Percentiles rank a stretch among this genome's conserved stretches.
phyloP scores from a whole-genome alignment of 495 filamentous ascomycete species.

The Bryoglossum gracile region DNA sequence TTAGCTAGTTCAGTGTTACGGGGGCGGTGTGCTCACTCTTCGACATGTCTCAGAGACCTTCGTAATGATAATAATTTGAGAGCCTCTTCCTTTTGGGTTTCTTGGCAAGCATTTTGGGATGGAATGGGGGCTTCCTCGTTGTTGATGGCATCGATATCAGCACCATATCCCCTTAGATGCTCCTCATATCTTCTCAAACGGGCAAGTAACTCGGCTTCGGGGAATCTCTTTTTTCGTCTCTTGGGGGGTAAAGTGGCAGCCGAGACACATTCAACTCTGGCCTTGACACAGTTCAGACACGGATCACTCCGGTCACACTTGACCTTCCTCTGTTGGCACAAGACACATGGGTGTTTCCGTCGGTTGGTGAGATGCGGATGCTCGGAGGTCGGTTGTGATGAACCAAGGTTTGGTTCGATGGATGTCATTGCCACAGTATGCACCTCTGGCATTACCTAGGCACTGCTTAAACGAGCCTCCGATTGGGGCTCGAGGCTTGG shows the following conservation, averaged over 20 bases:
- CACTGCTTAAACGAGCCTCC: too few relatives aligned
- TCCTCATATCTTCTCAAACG: conserved; percentile 32
- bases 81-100: background rate
- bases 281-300: conserved; percentile 43
- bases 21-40: too few relatives aligned
- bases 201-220: conserved; percentile 28
- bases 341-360: conserved; percentile 23
- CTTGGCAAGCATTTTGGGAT: conserved; percentile 37
- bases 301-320: conserved; percentile 47
- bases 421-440: background rate
- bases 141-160: conserved; percentile 20
- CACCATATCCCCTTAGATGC: conserved; percentile 20
- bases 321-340: conserved; percentile 62
- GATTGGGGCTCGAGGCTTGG: too few relatives aligned
- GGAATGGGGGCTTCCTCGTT: background rate
- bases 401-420: background rate
- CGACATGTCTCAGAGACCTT: conserved; percentile 9
- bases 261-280: conserved; percentile 36
- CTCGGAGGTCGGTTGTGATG: background rate
- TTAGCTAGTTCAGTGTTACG: too few relatives aligned
- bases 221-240: conserved; percentile 35
- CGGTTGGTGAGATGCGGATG: background rate
- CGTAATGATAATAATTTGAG: conserved; percentile 27
- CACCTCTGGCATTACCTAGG: too few relatives aligned
- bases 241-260: conserved; percentile 32